Percentiles rank a stretch among this genome's conserved stretches.
Evolutionary conservation across 2,329 filamentous ascomycete species (phyloP).

Genomic region (Microdochium trichocladiopsis): DNA sequence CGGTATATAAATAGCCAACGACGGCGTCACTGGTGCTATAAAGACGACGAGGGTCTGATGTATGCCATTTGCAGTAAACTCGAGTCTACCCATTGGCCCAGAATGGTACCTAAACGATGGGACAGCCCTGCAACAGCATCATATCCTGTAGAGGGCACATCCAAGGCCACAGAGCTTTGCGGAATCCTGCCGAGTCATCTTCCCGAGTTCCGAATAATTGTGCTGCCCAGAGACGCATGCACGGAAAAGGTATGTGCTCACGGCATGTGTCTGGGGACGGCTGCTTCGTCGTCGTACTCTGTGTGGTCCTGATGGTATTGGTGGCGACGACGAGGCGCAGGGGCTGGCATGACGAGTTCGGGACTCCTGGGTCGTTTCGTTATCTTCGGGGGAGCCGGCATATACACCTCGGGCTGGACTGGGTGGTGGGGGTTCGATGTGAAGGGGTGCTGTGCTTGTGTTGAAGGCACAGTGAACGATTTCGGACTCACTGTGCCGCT

Average conservation of each 20-base stretch:
- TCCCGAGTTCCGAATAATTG: background rate
- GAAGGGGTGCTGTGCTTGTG: slow-evolving; percentile 3
- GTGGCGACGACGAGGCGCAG: background rate
- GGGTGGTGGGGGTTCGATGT: background rate
- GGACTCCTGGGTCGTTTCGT: background rate
- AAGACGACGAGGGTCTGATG: too few relatives aligned
- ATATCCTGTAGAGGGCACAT: too few relatives aligned
- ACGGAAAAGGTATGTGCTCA: background rate
- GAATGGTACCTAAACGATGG: too few relatives aligned
- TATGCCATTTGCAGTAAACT: too few relatives aligned
- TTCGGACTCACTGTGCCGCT: slow-evolving; percentile 35
- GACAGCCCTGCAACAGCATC: too few relatives aligned
- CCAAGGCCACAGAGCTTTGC: too few relatives aligned
- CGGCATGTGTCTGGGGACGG: background rate
- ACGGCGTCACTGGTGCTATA: too few relatives aligned
- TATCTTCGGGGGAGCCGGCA: background rate
- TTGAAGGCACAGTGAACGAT: slow-evolving; percentile 17
- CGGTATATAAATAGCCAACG: too few relatives aligned
- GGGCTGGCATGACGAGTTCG: background rate
- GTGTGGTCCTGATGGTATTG: background rate
- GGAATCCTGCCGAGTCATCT: background rate
- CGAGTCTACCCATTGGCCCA: too few relatives aligned
- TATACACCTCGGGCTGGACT: background rate
- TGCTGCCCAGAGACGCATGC: background rate
- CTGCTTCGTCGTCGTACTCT: background rate